Evolutionary conservation across 2,329 filamentous ascomycete species (phyloP).

Genomic region (Metarhizium sp.): DNA sequence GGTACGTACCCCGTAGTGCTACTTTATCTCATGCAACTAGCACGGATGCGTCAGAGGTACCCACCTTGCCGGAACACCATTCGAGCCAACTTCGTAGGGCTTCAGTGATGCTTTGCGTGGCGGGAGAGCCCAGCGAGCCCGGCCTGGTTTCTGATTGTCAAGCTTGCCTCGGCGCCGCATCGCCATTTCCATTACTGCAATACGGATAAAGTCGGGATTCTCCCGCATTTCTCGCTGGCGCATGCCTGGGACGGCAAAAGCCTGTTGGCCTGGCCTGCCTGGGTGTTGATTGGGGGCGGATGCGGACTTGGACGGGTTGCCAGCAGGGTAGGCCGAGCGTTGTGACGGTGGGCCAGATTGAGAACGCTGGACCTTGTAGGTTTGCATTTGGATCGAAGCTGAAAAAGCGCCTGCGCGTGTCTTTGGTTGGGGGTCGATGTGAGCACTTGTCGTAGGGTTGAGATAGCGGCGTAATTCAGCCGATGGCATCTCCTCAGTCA

Average conservation of each 20-base stretch:
- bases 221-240: conserved; percentile 61
- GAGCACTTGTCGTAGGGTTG: conserved; percentile 46
- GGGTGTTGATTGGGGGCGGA: conserved; percentile 11
- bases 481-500: conserved; percentile 54
- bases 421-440: conserved; percentile 20
- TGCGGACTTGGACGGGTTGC: background rate
- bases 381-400: conserved; percentile 64
- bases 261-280: conserved; percentile 19
- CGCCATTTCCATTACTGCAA: conserved; percentile 63
- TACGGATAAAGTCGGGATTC: conserved; percentile 61
- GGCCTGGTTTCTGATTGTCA: conserved; percentile 55
- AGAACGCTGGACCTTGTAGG: conserved; percentile 51
- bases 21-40: conserved; percentile 9
- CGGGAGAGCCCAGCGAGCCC: conserved; percentile 59
- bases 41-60: conserved; percentile 24
- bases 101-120: conserved; percentile 46
- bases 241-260: conserved; percentile 31
- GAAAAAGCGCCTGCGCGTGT: conserved; percentile 34
- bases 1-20: background rate
- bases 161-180: conserved; percentile 60
- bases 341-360: conserved; percentile 25
- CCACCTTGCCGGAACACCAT: conserved; percentile 54
- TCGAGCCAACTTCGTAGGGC: conserved; percentile 45
- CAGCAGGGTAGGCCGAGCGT: conserved; percentile 17
- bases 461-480: conserved; percentile 58